phyloP scores from a whole-genome alignment of 2,329 filamentous ascomycete species.

The Neonectria coccinea region DNA sequence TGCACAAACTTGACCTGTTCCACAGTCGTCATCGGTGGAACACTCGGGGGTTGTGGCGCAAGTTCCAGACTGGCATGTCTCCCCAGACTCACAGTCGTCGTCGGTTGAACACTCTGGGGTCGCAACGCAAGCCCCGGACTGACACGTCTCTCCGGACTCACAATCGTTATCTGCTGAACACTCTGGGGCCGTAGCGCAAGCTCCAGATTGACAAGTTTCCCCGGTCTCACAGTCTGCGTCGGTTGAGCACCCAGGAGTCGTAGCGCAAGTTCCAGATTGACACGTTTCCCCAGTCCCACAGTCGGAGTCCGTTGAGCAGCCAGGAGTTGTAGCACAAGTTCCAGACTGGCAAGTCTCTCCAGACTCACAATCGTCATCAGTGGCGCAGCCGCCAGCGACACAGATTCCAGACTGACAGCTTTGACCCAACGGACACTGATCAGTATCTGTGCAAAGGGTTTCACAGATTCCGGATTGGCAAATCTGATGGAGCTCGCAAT shows the following conservation, averaged over 20 bases:
- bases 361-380: background rate
- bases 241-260: background rate
- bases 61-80: background rate
- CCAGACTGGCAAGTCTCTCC: conserved; percentile 7
- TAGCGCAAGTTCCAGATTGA: conserved; percentile 13
- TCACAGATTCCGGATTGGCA: conserved; percentile 9
- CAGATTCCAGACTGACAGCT: conserved; percentile 3
- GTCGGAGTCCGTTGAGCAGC: background rate
- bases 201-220: background rate
- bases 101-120: background rate
- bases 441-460: background rate
- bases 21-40: background rate
- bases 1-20: conserved; percentile 1
- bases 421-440: background rate
- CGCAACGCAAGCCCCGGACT: background rate
- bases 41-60: background rate
- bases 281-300: background rate
- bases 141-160: background rate
- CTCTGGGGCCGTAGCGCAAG: background rate
- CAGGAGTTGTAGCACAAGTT: background rate
- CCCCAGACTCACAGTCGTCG: background rate
- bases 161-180: background rate
- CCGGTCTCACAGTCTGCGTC: background rate
- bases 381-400: background rate
- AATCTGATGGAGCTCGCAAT: background rate